A percentile compares a stretch with the other conserved stretches of the same genome.
Evolutionary conservation across 257 asterid genomes (phyloP).

Genomic region (Vinca minor): DNA sequence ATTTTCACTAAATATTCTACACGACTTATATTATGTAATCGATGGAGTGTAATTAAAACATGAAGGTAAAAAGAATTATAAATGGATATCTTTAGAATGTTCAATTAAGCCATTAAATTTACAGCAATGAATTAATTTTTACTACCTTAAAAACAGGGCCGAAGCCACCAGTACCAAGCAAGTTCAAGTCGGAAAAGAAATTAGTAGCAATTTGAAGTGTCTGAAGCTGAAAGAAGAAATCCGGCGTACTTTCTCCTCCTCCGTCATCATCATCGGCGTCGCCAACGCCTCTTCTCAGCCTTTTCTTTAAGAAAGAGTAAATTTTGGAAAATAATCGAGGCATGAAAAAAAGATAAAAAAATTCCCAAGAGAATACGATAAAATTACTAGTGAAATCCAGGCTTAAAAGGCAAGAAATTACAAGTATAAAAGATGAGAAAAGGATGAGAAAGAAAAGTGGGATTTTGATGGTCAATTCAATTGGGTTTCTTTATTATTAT

Average conservation of each 20-base stretch:
- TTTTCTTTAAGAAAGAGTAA: slow-evolving; percentile 36
- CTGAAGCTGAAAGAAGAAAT: slow-evolving; percentile 52
- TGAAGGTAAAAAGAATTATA: no score
- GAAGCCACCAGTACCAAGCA: slow-evolving; percentile 81
- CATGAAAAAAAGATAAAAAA: slow-evolving; percentile 17
- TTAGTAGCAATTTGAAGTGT: slow-evolving; percentile 68
- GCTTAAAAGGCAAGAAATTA: not conserved
- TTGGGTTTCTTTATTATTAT: no score
- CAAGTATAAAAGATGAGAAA: no score
- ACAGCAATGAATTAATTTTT: no score
- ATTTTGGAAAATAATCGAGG: slow-evolving; percentile 30
- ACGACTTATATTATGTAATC: no score
- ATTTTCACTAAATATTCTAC: no score
- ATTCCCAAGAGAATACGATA: no score
- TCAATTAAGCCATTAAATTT: no score
- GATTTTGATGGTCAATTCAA: no score
- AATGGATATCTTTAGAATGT: no score
- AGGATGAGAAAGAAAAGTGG: no score
- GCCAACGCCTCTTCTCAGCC: slow-evolving; percentile 18
- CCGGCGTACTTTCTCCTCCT: slow-evolving; percentile 28
- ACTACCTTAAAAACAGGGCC: slow-evolving; percentile 73
- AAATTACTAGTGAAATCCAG: slow-evolving; percentile 1
- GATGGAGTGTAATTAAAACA: no score
- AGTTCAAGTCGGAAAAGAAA: slow-evolving; percentile 65
- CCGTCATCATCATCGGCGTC: slow-evolving; percentile 19